Conservation (phyloP, 2,329 filamentous ascomycete species). For the Hypomyces perniciosus region DNA sequence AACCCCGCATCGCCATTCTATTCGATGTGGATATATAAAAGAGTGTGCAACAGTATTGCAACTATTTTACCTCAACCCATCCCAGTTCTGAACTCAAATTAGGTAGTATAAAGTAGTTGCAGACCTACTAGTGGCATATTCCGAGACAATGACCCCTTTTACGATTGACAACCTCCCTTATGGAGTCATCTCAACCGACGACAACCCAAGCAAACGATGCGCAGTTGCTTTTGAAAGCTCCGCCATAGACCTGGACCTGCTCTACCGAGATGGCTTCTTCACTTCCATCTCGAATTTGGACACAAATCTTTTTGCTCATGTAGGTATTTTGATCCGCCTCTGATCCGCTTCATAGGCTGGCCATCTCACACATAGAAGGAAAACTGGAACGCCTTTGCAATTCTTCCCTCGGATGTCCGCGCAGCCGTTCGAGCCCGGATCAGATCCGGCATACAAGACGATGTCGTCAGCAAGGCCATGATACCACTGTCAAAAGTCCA, state of each 20-base stretch:
- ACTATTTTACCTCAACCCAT: background rate
- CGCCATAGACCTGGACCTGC: background rate
- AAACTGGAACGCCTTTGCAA: background rate
- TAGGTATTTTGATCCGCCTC: background rate
- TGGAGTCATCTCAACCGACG: background rate
- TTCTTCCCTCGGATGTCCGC: background rate
- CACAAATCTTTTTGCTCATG: background rate
- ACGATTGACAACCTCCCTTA: background rate
- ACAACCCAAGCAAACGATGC: slow-evolving; percentile 1
- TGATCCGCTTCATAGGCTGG: background rate
- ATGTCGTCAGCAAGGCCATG: background rate
- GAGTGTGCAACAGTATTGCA: background rate
- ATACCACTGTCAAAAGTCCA: background rate
- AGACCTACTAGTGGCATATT: background rate
- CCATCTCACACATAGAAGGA: background rate
- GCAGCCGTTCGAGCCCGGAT: background rate
- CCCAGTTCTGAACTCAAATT: too few relatives aligned
- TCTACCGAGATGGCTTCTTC: background rate
- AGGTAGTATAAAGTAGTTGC: too few relatives aligned
- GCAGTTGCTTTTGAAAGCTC: background rate
- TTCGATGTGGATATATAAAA: too few relatives aligned
- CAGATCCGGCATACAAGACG: background rate
- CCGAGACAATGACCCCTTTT: background rate
- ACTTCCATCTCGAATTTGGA: background rate
- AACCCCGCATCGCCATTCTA: too few relatives aligned